phyloP scores from a whole-genome alignment of 139 green algal genomes.

The Haematococcus sp. region DNA sequence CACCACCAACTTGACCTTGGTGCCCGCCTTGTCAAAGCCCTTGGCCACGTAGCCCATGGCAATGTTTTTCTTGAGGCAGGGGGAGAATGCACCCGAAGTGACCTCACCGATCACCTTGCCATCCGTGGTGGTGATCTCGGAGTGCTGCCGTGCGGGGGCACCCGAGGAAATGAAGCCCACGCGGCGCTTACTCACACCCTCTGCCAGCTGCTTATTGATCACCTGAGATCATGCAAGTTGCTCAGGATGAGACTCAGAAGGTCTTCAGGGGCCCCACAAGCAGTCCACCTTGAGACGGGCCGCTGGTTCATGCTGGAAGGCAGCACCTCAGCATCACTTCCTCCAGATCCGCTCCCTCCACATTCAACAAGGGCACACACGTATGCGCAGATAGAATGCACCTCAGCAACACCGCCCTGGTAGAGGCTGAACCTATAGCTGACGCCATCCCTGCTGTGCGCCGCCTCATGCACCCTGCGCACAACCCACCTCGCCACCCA shows the following conservation, averaged over 20 bases:
- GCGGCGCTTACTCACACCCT: slow-evolving; percentile 80
- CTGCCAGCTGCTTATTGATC: slow-evolving; percentile 92
- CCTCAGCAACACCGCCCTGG: too few relatives aligned
- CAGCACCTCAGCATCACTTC: too few relatives aligned
- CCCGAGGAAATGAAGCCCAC: slow-evolving; percentile 89
- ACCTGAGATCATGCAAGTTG: slow-evolving; percentile 23
- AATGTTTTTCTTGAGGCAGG: slow-evolving; percentile 97
- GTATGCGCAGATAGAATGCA: too few relatives aligned
- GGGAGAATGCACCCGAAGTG: slow-evolving; percentile 90
- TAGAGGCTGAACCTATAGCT: too few relatives aligned
- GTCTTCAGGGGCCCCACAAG: too few relatives aligned
- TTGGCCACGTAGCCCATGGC: slow-evolving; percentile 98
- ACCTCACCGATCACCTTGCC: slow-evolving; percentile 85
- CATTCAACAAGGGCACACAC: too few relatives aligned
- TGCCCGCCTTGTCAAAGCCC: slow-evolving; percentile 87
- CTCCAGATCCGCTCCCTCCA: too few relatives aligned
- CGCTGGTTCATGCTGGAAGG: too few relatives aligned
- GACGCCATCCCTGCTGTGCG: background rate
- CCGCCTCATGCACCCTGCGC: background rate
- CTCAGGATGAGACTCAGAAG: background rate
- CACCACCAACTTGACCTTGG: slow-evolving; percentile 89
- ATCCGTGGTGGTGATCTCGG: slow-evolving; percentile 68
- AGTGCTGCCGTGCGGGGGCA: slow-evolving; percentile 83
- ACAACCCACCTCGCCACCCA: slow-evolving; percentile 77
- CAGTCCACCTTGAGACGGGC: too few relatives aligned